Evolutionary conservation across 345 rosid species (phyloP).

Genomic region (Acer saccharum): DNA sequence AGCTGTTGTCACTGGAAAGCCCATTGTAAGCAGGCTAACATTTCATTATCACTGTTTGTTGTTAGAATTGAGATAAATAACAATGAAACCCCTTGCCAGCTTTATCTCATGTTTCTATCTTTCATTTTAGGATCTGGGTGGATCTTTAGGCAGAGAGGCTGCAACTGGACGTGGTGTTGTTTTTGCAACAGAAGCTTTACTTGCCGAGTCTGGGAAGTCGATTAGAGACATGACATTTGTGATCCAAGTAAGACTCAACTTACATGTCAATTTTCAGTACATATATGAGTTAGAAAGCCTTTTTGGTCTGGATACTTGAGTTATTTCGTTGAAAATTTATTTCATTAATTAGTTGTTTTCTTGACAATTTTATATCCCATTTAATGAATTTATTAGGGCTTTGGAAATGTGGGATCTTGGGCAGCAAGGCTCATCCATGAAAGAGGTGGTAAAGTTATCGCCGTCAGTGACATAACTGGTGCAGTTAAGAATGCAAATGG

Average conservation of each 20-base stretch:
- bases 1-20: conserved; percentile 93
- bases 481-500: conserved; percentile 87
- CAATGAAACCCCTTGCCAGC: not conserved
- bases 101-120: conserved; percentile 5
- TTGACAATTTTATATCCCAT: not conserved
- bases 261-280: not conserved
- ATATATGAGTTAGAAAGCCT: not conserved
- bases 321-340: not conserved
- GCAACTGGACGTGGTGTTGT: conserved; percentile 98
- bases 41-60: not conserved
- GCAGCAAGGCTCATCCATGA: conserved; percentile 83
- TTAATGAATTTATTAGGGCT: conserved; percentile 56
- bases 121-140: conserved; percentile 86
- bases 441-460: conserved; percentile 91
- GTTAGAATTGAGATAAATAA: conserved; percentile 1
- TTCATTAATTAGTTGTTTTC: not conserved
- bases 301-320: not conserved
- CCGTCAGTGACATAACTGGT: conserved; percentile 92
- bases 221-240: conserved; percentile 79
- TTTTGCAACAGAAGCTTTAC: conserved; percentile 87
- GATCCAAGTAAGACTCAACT: conserved; percentile 62
- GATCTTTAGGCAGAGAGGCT: conserved; percentile 97
- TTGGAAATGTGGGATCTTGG: conserved; percentile 98
- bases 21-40: conserved; percentile 53
- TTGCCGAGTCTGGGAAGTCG: conserved; percentile 82